Evolutionary conservation across 176 grass and related monocot genomes (phyloP).

Genomic region (Miscanthus lutarioriparius): DNA sequence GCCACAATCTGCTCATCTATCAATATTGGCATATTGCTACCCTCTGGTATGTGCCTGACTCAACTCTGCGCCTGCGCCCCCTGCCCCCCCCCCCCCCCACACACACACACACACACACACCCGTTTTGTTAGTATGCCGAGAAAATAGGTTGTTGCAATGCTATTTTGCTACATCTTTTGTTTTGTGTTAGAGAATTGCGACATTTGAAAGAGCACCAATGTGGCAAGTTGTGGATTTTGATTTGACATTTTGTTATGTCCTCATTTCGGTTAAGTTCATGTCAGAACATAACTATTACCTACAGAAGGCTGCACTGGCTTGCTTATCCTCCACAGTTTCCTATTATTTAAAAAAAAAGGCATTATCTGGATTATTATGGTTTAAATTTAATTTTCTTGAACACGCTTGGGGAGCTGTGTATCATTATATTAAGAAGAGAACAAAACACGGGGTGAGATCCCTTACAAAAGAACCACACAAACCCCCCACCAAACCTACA

Average conservation of each 20-base stretch:
- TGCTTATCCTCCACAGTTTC: not conserved
- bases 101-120: too few species aligned
- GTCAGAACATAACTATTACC: not conserved
- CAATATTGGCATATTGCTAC: too few species aligned
- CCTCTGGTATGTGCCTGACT: not conserved
- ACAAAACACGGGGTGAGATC: not conserved
- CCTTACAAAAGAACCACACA: not conserved
- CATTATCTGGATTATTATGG: not conserved
- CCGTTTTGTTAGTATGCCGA: not conserved
- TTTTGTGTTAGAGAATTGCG: not conserved
- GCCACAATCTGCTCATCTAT: not conserved
- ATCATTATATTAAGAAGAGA: not conserved
- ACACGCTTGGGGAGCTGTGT: not conserved
- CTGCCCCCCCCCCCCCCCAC: too few species aligned
- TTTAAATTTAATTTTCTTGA: not conserved
- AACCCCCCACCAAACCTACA: not conserved
- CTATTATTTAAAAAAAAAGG: not conserved
- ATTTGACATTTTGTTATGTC: not conserved
- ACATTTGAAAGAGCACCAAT: not conserved
- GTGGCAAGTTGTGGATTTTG: not conserved
- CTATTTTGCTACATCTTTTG: not conserved
- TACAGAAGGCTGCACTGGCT: not conserved
- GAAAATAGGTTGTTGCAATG: not conserved
- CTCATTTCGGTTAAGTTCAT: not conserved
- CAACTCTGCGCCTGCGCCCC: too few species aligned